Evolutionary conservation across 2,329 filamentous ascomycete species (phyloP).

Genomic region (Cephalotrichum gorgonifer): DNA sequence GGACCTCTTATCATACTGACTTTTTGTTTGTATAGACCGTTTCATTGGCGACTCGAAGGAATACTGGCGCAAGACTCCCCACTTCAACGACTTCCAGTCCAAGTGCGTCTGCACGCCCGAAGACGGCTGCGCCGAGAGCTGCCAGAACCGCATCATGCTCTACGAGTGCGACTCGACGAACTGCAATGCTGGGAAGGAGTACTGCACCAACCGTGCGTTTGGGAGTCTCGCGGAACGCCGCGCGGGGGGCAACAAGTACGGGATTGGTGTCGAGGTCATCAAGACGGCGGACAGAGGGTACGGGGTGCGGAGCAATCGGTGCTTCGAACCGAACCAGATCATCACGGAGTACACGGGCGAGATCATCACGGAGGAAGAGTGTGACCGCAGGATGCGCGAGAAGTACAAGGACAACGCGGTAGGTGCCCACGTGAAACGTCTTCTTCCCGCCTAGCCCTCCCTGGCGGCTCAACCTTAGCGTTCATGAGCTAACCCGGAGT

Average conservation of each 20-base stretch:
- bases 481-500: not conserved
- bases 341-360: conserved; percentile 98
- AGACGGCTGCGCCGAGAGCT: conserved; percentile 77
- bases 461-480: not conserved
- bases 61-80: conserved; percentile 70
- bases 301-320: conserved; percentile 82
- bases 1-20: conserved; percentile 19
- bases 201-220: conserved; percentile 83
- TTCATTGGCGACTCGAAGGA: conserved; percentile 77
- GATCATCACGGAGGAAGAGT: conserved; percentile 92
- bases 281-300: conserved; percentile 83
- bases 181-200: conserved; percentile 64
- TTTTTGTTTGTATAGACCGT: conserved; percentile 61
- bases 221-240: conserved; percentile 65
- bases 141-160: conserved; percentile 92
- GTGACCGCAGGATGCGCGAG: conserved; percentile 85
- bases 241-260: conserved; percentile 72
- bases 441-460: conserved; percentile 1
- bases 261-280: conserved; percentile 89
- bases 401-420: conserved; percentile 91
- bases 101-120: conserved; percentile 70
- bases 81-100: conserved; percentile 63
- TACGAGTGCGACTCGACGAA: conserved; percentile 92
- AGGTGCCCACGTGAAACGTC: conserved; percentile 18
- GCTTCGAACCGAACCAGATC: conserved; percentile 81